phyloP scores from a whole-genome alignment of 768 basidiomycete species.

The Boletus sp. region DNA sequence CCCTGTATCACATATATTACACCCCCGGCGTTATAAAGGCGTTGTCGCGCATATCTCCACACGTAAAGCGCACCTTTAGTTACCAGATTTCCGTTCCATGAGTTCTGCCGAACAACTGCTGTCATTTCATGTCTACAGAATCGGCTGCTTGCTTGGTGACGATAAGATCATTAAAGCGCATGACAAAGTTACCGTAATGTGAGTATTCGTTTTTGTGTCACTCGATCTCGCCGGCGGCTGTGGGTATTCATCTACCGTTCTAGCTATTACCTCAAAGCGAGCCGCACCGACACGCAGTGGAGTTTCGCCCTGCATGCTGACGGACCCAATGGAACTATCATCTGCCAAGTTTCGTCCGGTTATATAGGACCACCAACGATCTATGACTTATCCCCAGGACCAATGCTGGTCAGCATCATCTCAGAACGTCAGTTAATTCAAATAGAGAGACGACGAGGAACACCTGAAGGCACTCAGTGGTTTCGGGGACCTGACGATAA shows the following conservation, averaged over 20 bases:
- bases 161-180: conserved; percentile 25
- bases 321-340: conserved; percentile 15
- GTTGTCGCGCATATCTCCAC: neutral
- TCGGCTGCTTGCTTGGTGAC: conserved; percentile 25
- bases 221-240: neutral
- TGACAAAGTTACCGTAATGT: conserved; percentile 23
- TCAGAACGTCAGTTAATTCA: conserved; percentile 7
- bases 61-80: neutral
- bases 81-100: neutral
- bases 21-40: neutral
- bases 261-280: conserved; percentile 26
- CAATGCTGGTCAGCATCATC: conserved; percentile 13
- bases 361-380: conserved; percentile 18
- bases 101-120: neutral
- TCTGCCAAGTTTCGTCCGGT: conserved; percentile 23
- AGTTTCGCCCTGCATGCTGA: conserved; percentile 18
- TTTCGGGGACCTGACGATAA: conserved; percentile 25
- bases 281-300: conserved; percentile 19
- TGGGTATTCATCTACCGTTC: neutral
- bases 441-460: conserved; percentile 13
- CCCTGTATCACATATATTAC: neutral
- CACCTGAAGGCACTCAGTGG: conserved; percentile 15
- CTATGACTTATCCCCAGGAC: conserved; percentile 2
- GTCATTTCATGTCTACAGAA: conserved; percentile 28
- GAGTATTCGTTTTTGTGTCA: neutral